Base-by-base conservation (phyloP, 2,329 filamentous ascomycete genomes). In the Penicillium hordei region DNA sequence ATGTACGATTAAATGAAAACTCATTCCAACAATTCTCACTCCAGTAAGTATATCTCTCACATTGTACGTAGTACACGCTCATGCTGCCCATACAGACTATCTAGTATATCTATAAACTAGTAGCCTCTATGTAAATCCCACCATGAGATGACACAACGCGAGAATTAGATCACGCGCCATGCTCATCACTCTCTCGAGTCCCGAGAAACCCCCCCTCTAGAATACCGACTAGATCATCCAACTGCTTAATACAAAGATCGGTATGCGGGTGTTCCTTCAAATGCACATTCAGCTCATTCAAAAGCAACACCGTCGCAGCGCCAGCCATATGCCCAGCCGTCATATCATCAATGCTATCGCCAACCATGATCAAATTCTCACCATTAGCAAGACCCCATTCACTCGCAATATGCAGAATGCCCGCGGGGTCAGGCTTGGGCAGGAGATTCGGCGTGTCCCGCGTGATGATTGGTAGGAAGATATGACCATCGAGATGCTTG, bases 331-430 rank as follows among this genome's bases (percentile, higher is more conserved):
- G 84, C 0, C 94, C 93, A 0, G 93, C 91, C 8, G 88, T 90
- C 86, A 97, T 95, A 72, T 99, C 94, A 72, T 97, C 94, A 55
- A 96, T 86, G 17, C 88, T 92, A 71, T 93, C 90, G 4, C 90
- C 90, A 23, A 81, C 73, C 73, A 75, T 75, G 23, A 76, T 75
- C 55, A 76, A 38, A 57, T 74, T 74, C 21, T 76, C 70, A 0
- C 75, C 79, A 61, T 81, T 77, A 9, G 74, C 72, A 48, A 93
- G 73, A 0, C 84, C 87, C 93, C 93, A 96, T 57, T 80, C 77
- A 62, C 83, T 80, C 0, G 92, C 91, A 65, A 97, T 96, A 72
- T 94, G 89, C 71, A 95, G 71, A 55, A 97, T 92, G 0, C 92
- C 93, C 0, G 90, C 91, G 1, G 93, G 93, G 66, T 91, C 85